Conservation (phyloP, 2,329 filamentous ascomycete genomes). For the Verticillium dahliae region DNA sequence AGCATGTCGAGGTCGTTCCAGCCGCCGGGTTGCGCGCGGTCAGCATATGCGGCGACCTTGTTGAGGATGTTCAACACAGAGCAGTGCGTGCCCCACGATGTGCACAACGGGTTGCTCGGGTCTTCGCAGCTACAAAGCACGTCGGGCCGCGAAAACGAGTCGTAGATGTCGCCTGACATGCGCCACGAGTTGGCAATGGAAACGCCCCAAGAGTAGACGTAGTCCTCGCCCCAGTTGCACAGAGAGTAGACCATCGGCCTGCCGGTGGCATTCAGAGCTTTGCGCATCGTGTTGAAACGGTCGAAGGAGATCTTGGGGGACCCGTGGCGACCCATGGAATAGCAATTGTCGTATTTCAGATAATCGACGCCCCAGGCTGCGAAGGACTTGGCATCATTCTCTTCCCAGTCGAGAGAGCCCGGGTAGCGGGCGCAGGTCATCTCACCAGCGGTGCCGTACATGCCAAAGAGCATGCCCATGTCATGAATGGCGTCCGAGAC, state of each 20-base stretch:
- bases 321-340: background rate
- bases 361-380: conserved; percentile 46
- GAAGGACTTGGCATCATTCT: conserved; percentile 43
- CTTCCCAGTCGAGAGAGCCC: conserved; percentile 37
- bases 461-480: conserved; percentile 27
- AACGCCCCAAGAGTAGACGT: background rate
- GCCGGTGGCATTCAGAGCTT: conserved; percentile 21
- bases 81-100: background rate
- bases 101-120: background rate
- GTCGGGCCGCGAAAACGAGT: conserved; percentile 17
- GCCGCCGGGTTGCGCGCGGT: conserved; percentile 16
- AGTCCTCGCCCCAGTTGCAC: conserved; percentile 23
- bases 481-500: conserved; percentile 25
- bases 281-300: conserved; percentile 15
- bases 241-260: conserved; percentile 22
- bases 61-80: conserved; percentile 27
- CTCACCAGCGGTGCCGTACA: conserved; percentile 32
- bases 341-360: conserved; percentile 45
- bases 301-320: background rate
- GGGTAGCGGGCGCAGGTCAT: conserved; percentile 34
- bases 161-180: conserved; percentile 23
- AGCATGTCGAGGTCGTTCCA: conserved; percentile 33
- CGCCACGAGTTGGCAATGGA: conserved; percentile 20
- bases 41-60: conserved; percentile 22
- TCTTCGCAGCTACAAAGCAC: background rate